A percentile compares a stretch with the other conserved stretches of the same genome.
These are phyloP conservation scores for Aspergillus ruber DNA, from an alignment of 2,329 filamentous ascomycete genomes.

Conservation along the genomic window DNA sequence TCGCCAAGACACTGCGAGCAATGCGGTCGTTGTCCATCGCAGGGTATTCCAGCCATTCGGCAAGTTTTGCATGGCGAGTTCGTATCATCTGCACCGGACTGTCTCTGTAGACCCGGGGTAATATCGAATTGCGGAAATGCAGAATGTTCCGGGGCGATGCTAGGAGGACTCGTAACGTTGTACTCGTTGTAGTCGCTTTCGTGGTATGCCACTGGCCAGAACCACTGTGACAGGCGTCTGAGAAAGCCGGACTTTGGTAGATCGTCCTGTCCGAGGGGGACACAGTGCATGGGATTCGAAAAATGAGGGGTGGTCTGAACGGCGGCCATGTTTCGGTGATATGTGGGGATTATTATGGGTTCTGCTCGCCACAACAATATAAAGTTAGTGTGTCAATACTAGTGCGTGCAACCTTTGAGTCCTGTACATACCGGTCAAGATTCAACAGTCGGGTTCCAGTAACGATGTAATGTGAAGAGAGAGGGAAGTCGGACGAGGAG, in stretches of 20 bases:
- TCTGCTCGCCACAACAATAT: not conserved
- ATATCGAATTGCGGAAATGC: not conserved
- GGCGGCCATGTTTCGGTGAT: not conserved
- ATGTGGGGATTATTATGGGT: no score
- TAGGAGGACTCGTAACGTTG: not conserved
- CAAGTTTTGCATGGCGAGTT: constrained; percentile 21
- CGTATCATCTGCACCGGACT: not conserved
- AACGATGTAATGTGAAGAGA: no score
- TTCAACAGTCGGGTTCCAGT: not conserved
- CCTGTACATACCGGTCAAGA: not conserved
- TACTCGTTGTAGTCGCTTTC: constrained; percentile 1
- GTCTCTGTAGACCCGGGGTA: not conserved
- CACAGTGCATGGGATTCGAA: not conserved
- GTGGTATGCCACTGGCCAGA: constrained; percentile 10
- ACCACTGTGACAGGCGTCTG: constrained; percentile 14
- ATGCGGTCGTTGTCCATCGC: constrained; percentile 23
- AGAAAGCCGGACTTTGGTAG: not conserved
- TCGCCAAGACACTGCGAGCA: constrained; percentile 27
- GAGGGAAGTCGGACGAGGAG: no score
- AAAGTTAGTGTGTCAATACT: not conserved
- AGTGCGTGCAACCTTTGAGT: not conserved
- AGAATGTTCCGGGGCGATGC: constrained; percentile 1
- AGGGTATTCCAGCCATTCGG: constrained; percentile 20
- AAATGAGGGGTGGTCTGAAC: not conserved
- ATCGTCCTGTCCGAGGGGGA: not conserved